These are phyloP conservation scores for Backusella westeae DNA, from an alignment of 192 early-diverging fungal genomes.

Conservation along the genomic window DNA sequence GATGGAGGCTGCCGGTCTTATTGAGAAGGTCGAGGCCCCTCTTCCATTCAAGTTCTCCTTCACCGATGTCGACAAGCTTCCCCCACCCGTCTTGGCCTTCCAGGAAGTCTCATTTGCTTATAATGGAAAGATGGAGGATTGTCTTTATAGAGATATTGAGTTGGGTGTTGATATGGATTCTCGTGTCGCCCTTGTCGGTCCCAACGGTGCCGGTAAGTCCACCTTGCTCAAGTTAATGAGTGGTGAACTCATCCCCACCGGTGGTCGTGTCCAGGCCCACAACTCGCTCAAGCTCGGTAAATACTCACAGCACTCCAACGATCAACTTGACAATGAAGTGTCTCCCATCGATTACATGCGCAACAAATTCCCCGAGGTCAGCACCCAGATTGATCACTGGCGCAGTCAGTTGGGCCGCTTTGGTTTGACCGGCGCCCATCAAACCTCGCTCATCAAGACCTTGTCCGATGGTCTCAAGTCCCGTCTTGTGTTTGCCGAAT, in stretches of 20 bases:
- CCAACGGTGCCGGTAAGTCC: conserved; percentile 94
- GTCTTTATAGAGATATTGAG: conserved; percentile 89
- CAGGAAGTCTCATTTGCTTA: conserved; percentile 93
- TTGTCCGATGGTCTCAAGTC: conserved; percentile 95
- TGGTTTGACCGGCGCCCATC: conserved; percentile 90
- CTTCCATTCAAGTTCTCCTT: conserved; percentile 86
- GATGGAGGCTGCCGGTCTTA: conserved; percentile 98
- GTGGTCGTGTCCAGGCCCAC: conserved; percentile 87
- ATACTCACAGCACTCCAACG: conserved; percentile 97
- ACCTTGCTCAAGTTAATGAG: conserved; percentile 98
- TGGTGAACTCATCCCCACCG: conserved; percentile 79
- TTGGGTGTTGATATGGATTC: conserved; percentile 98
- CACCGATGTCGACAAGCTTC: conserved; percentile 81
- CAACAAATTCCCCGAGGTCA: conserved; percentile 75
- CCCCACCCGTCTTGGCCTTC: conserved; percentile 94
- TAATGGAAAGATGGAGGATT: conserved; percentile 77
- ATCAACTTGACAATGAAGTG: conserved; percentile 87
- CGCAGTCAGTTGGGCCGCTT: conserved; percentile 88
- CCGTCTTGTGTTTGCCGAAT: conserved; percentile 94
- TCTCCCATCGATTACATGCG: conserved; percentile 93
- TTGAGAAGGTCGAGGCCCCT: conserved; percentile 88
- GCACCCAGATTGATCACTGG: conserved; percentile 85
- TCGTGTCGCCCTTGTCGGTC: conserved; percentile 95
- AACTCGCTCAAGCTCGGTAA: conserved; percentile 91
- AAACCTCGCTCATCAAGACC: conserved; percentile 85